These are phyloP conservation scores for Blastobotrys mokoenaii DNA, from an alignment of 805 yeast species.

Conservation along the genomic window DNA sequence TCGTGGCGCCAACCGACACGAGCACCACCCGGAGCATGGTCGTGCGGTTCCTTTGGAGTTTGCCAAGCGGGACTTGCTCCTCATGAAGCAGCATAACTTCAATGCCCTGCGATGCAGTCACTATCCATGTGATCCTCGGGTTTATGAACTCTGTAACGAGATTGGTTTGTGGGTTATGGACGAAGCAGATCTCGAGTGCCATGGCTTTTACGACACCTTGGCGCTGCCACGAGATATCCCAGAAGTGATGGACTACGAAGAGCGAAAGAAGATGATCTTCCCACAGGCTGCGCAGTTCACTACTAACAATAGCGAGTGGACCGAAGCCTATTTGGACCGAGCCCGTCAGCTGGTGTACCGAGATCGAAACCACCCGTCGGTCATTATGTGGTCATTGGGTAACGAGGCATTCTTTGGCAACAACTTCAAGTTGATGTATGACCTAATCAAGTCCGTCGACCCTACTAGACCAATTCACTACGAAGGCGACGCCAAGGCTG, in stretches of 20 bases:
- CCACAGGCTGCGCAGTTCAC: constrained; percentile 20
- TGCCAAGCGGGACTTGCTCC: constrained; percentile 23
- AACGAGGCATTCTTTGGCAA: constrained; percentile 31
- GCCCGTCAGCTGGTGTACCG: constrained; percentile 27
- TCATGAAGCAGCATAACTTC: constrained; percentile 29
- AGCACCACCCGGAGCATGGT: constrained; percentile 29
- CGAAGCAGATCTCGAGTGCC: constrained; percentile 33
- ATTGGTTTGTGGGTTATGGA: constrained; percentile 31
- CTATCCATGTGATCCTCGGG: constrained; percentile 29
- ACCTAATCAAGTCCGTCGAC: constrained; percentile 21
- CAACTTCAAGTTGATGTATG: constrained; percentile 27
- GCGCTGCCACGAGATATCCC: constrained; percentile 12
- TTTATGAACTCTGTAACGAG: constrained; percentile 26
- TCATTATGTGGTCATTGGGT: constrained; percentile 32
- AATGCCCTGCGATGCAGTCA: constrained; percentile 31
- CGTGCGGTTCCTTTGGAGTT: constrained; percentile 31
- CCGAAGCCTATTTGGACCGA: constrained; percentile 30
- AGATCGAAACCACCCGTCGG: constrained; percentile 30
- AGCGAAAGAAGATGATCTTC: constrained; percentile 5
- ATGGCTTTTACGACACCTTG: constrained; percentile 24
- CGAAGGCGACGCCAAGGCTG: constrained; percentile 29
- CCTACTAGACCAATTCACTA: constrained; percentile 29
- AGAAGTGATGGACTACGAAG: constrained; percentile 7
- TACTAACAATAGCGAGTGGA: constrained; percentile 27
- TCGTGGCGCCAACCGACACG: constrained; percentile 31